Percentiles rank a stretch among this genome's conserved stretches.
Evolutionary conservation across 768 basidiomycete species (phyloP).

Genomic region (Mycena maculata): DNA sequence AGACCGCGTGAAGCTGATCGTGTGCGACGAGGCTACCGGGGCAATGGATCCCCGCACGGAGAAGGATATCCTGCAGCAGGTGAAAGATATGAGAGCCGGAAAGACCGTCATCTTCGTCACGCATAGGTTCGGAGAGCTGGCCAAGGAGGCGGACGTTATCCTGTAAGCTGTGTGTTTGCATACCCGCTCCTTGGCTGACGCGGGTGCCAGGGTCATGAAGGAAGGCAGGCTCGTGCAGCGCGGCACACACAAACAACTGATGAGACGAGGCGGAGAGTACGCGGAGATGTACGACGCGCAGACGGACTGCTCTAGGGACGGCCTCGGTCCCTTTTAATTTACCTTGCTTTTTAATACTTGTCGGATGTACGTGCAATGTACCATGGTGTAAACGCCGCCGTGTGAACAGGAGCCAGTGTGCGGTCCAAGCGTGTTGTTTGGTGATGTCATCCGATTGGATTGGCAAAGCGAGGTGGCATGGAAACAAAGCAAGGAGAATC

Average conservation of each 20-base stretch:
- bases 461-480: conserved; percentile 18
- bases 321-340: neutral
- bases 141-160: conserved; percentile 61
- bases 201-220: conserved; percentile 54
- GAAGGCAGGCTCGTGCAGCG: conserved; percentile 53
- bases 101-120: conserved; percentile 70
- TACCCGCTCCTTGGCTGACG: conserved; percentile 5
- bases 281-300: conserved; percentile 52
- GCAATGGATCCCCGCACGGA: conserved; percentile 68
- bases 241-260: conserved; percentile 56
- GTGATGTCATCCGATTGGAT: no score
- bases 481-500: neutral
- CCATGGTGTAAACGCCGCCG: conserved; percentile 3
- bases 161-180: conserved; percentile 51
- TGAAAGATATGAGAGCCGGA: conserved; percentile 52
- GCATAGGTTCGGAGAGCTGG: conserved; percentile 65
- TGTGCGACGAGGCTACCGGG: conserved; percentile 70
- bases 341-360: neutral
- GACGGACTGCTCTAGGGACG: conserved; percentile 32
- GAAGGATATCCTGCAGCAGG: conserved; percentile 54
- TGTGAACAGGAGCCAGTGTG: conserved; percentile 1
- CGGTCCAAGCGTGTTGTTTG: no score
- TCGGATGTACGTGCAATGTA: conserved; percentile 5
- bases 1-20: conserved; percentile 58
- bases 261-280: conserved; percentile 52